Evolutionary conservation across 495 filamentous ascomycete genomes (phyloP), one percentile per base, ranked within the genome.

Genomic region (Pyrenopolyporus hunteri): DNA sequence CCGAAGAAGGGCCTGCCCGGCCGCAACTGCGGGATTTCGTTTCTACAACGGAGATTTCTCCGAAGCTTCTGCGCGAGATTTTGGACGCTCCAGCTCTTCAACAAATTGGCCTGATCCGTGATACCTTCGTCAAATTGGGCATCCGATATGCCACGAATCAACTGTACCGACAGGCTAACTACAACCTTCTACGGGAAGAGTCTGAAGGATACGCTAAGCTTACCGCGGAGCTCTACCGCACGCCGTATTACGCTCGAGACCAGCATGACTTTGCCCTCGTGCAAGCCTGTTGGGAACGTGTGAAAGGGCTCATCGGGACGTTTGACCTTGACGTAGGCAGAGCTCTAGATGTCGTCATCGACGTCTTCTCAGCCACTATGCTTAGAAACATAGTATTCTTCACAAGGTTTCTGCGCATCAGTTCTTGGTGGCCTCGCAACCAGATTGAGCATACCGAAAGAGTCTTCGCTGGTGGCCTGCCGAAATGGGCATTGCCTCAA

Each of bases 401-500:
- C 66, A 86, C 97, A 70, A 96, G 93, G 71, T 83, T 97, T 20
- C 78, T 98, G 11, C 85, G 92, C 13, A 84, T 85, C 37, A 97
- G 95, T 77, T 93, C 94, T 13, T 99, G 94, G 94, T 99, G 95
- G 95, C 95, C 95, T 2, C 85, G 89, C 43, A 83, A 82, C 44
- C 73, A 71, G 45, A 47, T 72, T 20, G 71, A 69, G 44, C 68
- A 67, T n/a, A 50, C 72, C 16, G 60, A 65, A 25, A 67, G 64
- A 46, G 70, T 51, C 2, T 74, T 74, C 28, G 62, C 75, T 6
- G 80, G 78, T 8, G 87, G 87, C 3, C 76, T 97, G 6, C 93
- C 93, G 0, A 80, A 76, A 17, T 97, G 92, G 93, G 92, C 92
- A 19, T 72, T 88, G 22, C 91, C 91, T 6, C 83, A 84, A 7